phyloP scores from a whole-genome alignment of 2,329 filamentous ascomycete genomes.

The Phialophora chinensis region DNA sequence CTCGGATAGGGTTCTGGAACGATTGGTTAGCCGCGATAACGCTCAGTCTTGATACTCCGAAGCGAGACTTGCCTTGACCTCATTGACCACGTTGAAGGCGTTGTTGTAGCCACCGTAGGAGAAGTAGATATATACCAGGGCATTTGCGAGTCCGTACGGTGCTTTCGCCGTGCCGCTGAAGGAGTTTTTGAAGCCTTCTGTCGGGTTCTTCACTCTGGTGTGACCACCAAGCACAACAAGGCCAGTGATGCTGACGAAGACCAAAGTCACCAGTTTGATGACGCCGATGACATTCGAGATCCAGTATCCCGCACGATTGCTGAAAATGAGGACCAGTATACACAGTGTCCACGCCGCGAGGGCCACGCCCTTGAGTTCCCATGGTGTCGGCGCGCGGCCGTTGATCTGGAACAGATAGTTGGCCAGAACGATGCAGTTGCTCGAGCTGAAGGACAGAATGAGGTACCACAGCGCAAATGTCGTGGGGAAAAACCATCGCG shows the following conservation, averaged over 20 bases:
- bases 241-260: conserved; percentile 67
- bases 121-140: conserved; percentile 65
- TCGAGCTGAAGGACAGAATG: conserved; percentile 68
- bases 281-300: conserved; percentile 62
- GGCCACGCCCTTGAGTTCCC: conserved; percentile 71
- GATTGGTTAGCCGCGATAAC: not conserved
- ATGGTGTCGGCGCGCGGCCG: conserved; percentile 58
- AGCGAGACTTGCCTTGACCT: conserved; percentile 53
- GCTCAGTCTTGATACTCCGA: not conserved
- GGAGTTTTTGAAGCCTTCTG: conserved; percentile 60
- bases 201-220: conserved; percentile 55
- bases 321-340: conserved; percentile 54
- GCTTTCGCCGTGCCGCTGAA: conserved; percentile 58
- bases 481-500: conserved; percentile 67
- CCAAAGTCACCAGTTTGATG: conserved; percentile 65
- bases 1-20: conserved; percentile 58
- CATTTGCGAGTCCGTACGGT: conserved; percentile 61
- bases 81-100: conserved; percentile 67
- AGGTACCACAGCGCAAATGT: conserved; percentile 69
- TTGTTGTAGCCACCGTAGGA: conserved; percentile 65
- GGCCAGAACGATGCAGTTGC: conserved; percentile 69
- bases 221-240: conserved; percentile 67
- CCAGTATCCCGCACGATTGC: conserved; percentile 64
- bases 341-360: conserved; percentile 67
- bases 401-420: conserved; percentile 67